phyloP scores from a whole-genome alignment of 352 stramenopile genomes.

The Globisporangium barbulae region DNA sequence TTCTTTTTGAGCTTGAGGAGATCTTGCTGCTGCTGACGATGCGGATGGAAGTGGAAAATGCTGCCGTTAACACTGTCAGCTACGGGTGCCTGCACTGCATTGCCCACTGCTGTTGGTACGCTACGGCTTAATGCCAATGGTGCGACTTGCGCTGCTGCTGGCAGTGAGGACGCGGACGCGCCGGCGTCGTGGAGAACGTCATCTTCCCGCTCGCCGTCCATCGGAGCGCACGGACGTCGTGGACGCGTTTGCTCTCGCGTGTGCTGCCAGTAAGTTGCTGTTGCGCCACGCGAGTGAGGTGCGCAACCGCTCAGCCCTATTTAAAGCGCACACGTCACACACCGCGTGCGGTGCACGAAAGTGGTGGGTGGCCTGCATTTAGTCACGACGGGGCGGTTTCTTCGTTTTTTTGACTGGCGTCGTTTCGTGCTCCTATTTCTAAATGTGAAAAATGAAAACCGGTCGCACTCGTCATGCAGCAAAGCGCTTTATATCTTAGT shows the following conservation, averaged over 20 bases:
- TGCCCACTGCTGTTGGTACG: background rate
- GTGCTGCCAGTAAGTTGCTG: background rate
- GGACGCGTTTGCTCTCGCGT: too few species aligned
- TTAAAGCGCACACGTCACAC: background rate
- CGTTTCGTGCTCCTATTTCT: conserved; percentile 8
- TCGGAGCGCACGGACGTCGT: background rate
- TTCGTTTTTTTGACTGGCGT: conserved; percentile 7
- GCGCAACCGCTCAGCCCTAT: background rate
- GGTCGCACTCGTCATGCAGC: background rate
- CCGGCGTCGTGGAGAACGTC: background rate
- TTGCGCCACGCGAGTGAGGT: background rate
- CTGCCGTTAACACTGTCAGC: background rate
- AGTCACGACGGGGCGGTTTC: background rate
- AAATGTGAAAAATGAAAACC: background rate
- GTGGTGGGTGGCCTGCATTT: background rate
- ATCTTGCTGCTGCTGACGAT: background rate
- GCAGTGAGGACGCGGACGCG: background rate
- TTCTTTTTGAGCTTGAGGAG: conserved; percentile 15
- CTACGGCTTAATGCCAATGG: conserved; percentile 1
- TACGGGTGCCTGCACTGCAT: background rate
- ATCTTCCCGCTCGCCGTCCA: background rate
- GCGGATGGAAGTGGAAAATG: background rate
- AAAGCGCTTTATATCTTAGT: background rate
- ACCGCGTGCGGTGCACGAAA: too few species aligned
- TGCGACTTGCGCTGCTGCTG: background rate